A percentile compares a stretch with the other conserved stretches of the same genome.
Conservation (phyloP, 306 rosid genomes). For the Cucurbita moschata region DNA sequence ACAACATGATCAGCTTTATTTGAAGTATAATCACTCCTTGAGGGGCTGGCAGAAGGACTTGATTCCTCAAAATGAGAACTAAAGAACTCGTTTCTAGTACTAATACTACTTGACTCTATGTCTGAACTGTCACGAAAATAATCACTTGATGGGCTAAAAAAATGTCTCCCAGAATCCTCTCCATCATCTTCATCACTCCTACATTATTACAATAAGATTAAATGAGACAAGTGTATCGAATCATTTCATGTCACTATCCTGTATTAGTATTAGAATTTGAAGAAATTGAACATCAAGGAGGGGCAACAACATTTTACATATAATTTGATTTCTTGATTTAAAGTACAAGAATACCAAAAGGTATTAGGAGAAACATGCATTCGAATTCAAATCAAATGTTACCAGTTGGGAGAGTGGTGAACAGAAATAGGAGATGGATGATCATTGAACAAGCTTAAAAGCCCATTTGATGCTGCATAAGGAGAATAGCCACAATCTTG, state of each 20-base stretch:
- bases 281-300: not conserved
- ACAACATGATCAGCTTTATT: constrained; percentile 42
- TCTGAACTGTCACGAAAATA: constrained; percentile 51
- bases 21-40: constrained; percentile 51
- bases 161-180: constrained; percentile 55
- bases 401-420: constrained; percentile 51
- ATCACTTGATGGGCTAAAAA: constrained; percentile 58
- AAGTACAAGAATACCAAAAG: not conserved
- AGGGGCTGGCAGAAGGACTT: constrained; percentile 66
- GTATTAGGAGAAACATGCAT: not conserved
- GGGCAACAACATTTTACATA: not conserved
- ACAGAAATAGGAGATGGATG: constrained; percentile 38
- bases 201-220: not conserved
- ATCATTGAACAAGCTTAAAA: constrained; percentile 31
- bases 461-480: constrained; percentile 24
- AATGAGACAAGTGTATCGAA: not conserved
- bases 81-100: constrained; percentile 51
- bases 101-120: constrained; percentile 64
- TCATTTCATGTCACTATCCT: not conserved
- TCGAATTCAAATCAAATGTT: constrained; percentile 4
- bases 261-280: not conserved
- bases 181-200: constrained; percentile 76
- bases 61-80: constrained; percentile 41
- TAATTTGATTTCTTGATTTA: not conserved
- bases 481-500: constrained; percentile 41